Evolutionary conservation across 495 filamentous ascomycete genomes (phyloP), one percentile per base, ranked within the genome.

Genomic region (Acidomyces sp.): DNA sequence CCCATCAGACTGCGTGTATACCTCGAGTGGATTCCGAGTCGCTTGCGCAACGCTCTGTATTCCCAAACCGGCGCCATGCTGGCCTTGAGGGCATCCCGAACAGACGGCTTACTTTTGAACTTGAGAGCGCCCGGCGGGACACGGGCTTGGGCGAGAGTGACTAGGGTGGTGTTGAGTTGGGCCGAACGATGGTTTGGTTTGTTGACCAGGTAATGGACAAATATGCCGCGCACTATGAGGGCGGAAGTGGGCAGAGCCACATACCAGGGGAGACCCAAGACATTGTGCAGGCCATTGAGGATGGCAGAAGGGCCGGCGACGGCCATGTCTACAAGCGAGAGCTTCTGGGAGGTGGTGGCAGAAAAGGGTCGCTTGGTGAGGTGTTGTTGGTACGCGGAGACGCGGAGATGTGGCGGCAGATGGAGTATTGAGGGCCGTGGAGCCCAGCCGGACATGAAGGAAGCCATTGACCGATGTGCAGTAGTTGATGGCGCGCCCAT

Each of bases 221-320:
- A 36, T 22, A 68, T 13, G 34, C 43, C 62, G 39, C 77, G 76
- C 34, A 88, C 61, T 33, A 71, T 26, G 2, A 85, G 38, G 1
- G 83, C 80, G 0, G 80, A 66, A 39, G 82, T 63, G 0, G 85
- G 85, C 38, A 93, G 71, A 19, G 74, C 69, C 6, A 71, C 51
- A 34, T 58, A 74, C 85, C 85, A 93, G 45, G 84, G 72, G 2
- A 80, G 67, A 32, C 65, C 62, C n/a, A n/a, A n/a, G 19, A 70
- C 72, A 48, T 62, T 11, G 22, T 90, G 85, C 2, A 87, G 51
- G 30, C 59, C 50, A n/a, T 75, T 61, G 35, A 90, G 62, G 30
- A 77, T 51, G 36, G 60, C 51, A 23, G 77, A 66, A 13, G 79
- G 68, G 43, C 59, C 50, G 24, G 68, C 56, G 31, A 78, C 37